These are phyloP conservation scores for Cinchona pubescens DNA, from an alignment of 257 asterid genomes.

Conservation along the genomic window DNA sequence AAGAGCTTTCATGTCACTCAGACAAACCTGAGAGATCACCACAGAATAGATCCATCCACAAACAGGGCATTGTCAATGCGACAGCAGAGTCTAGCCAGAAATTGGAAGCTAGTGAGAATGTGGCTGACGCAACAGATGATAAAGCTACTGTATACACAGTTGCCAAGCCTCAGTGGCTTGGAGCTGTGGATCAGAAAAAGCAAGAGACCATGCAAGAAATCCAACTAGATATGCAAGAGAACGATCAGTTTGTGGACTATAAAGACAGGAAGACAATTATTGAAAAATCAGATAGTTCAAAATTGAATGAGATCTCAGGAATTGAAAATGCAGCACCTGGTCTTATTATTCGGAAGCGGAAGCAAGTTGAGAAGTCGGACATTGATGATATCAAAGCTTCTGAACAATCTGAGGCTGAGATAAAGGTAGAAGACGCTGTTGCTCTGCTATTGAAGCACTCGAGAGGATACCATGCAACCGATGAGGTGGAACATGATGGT, in stretches of 20 bases:
- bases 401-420: constrained; percentile 47
- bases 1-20: constrained; percentile 35
- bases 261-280: constrained; percentile 63
- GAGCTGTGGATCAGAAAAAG: constrained; percentile 63
- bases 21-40: constrained; percentile 33
- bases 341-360: constrained; percentile 84
- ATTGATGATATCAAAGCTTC: constrained; percentile 38
- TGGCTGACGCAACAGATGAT: constrained; percentile 30
- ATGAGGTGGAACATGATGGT: constrained; percentile 37
- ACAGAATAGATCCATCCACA: constrained; percentile 28
- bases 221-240: constrained; percentile 41
- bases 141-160: constrained; percentile 36
- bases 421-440: constrained; percentile 78
- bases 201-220: constrained; percentile 41
- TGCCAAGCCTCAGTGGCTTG: constrained; percentile 94
- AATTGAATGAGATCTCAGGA: constrained; percentile 28
- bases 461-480: constrained; percentile 44
- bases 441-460: constrained; percentile 84
- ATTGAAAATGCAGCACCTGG: constrained; percentile 96
- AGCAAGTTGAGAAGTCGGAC: constrained; percentile 47
- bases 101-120: constrained; percentile 29
- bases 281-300: constrained; percentile 32
- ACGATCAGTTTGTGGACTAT: constrained; percentile 79
- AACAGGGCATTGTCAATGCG: constrained; percentile 25
- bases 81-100: constrained; percentile 41